Evolutionary conservation across 139 green algal genomes (phyloP), one percentile per base, ranked within the genome.

Genomic region (Tetradesmus lagerheimii): DNA sequence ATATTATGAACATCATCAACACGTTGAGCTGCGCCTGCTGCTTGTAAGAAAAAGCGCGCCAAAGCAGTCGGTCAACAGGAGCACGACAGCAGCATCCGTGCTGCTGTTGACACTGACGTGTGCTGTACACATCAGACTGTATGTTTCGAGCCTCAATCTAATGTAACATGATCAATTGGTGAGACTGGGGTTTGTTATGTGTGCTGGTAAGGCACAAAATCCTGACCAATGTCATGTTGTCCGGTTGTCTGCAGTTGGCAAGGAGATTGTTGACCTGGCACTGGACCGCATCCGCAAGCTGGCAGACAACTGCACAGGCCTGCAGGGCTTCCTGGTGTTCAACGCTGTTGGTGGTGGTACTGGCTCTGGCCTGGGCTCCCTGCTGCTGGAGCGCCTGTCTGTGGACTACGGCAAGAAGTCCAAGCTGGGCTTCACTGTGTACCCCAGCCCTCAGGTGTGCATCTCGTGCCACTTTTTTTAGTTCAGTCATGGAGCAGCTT

Each of bases 381-480:
- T 99, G 41, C 95, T 99, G 93, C 95, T 99, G 91, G 97, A 99
- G 97, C 96, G 97, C 92, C 96, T 99, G 91, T 98, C 95, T 47
- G 98, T 99, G 1, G 98, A 99, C 96, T 99, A 99, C 91, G 98
- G 98, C 95, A 99, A 99, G 96, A 99, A 99, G 95, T 99, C 96
- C 94, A 99, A 99, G 97, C 96, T 99, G 66, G 97, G 96, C 93
- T 99, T 99, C 97, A 98, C 97, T 47, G 94, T 99, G 23, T 99
- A 99, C 95, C 97, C 97, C 78, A 98, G 95, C 29, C 97, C 97
- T 87, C 94, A 98, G 93, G 83, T 88, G 43, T 1, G n/a, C 9
- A 27, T 34, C 9, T 15, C 1, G 8, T 35, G 6, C n/a, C 66
- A n/a, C 20, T 11, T 74, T 6, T 74, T 27, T 11, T n/a, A 23